Base-by-base conservation (phyloP, 1,284 basidiomycete genomes). In the Malassezia yamatoensis region DNA sequence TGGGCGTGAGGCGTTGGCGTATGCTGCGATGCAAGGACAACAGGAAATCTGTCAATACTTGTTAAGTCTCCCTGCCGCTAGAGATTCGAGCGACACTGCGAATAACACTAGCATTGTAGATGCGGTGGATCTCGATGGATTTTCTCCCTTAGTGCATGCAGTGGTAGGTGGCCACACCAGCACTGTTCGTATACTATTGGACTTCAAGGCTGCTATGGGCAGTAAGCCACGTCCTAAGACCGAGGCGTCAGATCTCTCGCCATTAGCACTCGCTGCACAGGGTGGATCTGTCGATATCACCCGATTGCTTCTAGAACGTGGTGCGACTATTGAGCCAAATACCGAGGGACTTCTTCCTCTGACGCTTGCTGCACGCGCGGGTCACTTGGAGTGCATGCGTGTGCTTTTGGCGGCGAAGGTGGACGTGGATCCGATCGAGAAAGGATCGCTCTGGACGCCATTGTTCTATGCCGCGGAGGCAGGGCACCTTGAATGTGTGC, bases 351-450 rank as follows among this genome's bases (percentile, higher is more conserved):
- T 96, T 70, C 93, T 87, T 71, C 91, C 94, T 0, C 88, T 94
- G 68, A 93, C 98, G 77, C 82, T 98, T n/a, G 94, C 94, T 20
- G 91, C 91, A n/a, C 83, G 88, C 55, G 87, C 90, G 68, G 94
- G 94, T 1, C 91, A 96, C 68, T 82, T 81, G 5, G 83, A 85
- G 24, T 83, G 94, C 21, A 88, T 91, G 68, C 80, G 79, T 53
- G 76, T 93, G 9, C 82, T 99, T n/a, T 78, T 90, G 66, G 76
- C 55, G 70, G 76, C 51, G 66, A 77, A 62, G 3, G 68, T 65
- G 16, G 66, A 72, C 33, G 61, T 64, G 5, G 62, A 98, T 74
- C 80, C 83, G 21, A 83, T 85, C 5, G 93, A 99, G 79, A 98
- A 94, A 75, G 68, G 68, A 90, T 89, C 94, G 70, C 87, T 93